Percentiles rank a stretch among this genome's conserved stretches.
phyloP scores from a whole-genome alignment of 1,284 basidiomycete species.

The Cutaneotrichosporon sp. region DNA sequence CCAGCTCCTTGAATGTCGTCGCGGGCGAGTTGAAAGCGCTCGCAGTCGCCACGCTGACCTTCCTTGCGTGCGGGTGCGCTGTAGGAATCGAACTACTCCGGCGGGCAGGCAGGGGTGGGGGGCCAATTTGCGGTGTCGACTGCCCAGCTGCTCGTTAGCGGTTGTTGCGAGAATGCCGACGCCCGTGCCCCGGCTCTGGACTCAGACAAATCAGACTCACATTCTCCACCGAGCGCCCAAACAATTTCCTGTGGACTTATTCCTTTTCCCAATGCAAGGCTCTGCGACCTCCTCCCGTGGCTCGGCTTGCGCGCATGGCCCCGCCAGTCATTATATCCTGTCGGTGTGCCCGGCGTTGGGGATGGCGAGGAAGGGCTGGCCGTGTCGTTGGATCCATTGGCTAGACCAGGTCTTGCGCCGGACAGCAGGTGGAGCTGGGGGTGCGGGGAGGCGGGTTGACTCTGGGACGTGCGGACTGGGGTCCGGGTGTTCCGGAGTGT shows the following conservation, averaged over 20 bases:
- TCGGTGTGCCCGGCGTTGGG: slow-evolving; percentile 2
- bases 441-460: neutral
- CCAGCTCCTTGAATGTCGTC: no score
- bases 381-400: neutral
- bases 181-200: no score
- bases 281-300: slow-evolving; percentile 25
- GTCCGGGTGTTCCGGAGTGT: slow-evolving; percentile 75
- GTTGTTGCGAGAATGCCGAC: no score
- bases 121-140: slow-evolving; percentile 15
- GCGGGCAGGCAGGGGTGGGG: slow-evolving; percentile 32
- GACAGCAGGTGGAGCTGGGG: neutral
- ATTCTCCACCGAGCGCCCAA: slow-evolving; percentile 34
- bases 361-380: neutral
- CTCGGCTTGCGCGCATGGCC: slow-evolving; percentile 6
- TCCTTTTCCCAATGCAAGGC: slow-evolving; percentile 37
- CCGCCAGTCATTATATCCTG: slow-evolving; percentile 1
- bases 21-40: slow-evolving; percentile 3
- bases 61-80: slow-evolving; percentile 44
- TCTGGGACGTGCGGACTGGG: neutral
- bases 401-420: neutral
- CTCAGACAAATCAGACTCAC: slow-evolving; percentile 18
- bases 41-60: slow-evolving; percentile 31
- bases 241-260: slow-evolving; percentile 45
- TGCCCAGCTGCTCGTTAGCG: slow-evolving; percentile 4
- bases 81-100: slow-evolving; percentile 28